Evolutionary conservation across 2,329 filamentous ascomycete species (phyloP).

Genomic region (Phialophora expanda): DNA sequence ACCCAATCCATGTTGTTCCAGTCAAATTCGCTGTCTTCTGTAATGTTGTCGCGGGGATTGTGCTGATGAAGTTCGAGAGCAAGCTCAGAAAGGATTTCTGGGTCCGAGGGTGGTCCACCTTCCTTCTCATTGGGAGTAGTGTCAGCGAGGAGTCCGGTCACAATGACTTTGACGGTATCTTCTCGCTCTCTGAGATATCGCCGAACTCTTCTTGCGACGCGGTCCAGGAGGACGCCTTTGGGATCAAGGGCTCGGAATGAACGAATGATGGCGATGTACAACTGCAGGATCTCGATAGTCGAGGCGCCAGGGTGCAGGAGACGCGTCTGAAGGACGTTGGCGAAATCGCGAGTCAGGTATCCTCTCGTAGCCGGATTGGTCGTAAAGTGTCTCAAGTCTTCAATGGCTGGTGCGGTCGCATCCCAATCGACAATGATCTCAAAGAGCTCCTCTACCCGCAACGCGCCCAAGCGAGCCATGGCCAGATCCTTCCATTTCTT

Average conservation of each 20-base stretch:
- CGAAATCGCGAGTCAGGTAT: slow-evolving; percentile 61
- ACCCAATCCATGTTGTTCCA: slow-evolving; percentile 94
- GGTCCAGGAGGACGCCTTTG: slow-evolving; percentile 68
- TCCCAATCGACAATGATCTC: slow-evolving; percentile 68
- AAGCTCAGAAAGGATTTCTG: slow-evolving; percentile 49
- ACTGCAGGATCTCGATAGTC: slow-evolving; percentile 68
- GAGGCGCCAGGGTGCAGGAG: slow-evolving; percentile 68
- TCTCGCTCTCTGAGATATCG: slow-evolving; percentile 67
- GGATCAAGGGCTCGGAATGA: slow-evolving; percentile 68
- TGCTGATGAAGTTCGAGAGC: slow-evolving; percentile 37
- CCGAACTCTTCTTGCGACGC: slow-evolving; percentile 68
- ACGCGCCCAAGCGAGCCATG: slow-evolving; percentile 59
- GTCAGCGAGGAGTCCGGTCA: slow-evolving; percentile 66
- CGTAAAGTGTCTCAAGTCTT: slow-evolving; percentile 65
- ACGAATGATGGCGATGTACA: slow-evolving; percentile 71
- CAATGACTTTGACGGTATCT: slow-evolving; percentile 69
- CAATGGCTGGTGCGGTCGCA: slow-evolving; percentile 62
- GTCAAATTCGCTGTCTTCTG: slow-evolving; percentile 71
- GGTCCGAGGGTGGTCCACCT: slow-evolving; percentile 45
- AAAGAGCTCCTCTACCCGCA: slow-evolving; percentile 63
- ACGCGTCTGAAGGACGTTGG: slow-evolving; percentile 58
- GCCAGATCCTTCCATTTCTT: slow-evolving; percentile 63
- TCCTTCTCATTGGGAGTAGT: slow-evolving; percentile 47
- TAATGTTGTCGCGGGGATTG: slow-evolving; percentile 48
- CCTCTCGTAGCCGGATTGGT: slow-evolving; percentile 60